phyloP scores from a whole-genome alignment of 306 rosid genomes.

The Dryas alaskensis region DNA sequence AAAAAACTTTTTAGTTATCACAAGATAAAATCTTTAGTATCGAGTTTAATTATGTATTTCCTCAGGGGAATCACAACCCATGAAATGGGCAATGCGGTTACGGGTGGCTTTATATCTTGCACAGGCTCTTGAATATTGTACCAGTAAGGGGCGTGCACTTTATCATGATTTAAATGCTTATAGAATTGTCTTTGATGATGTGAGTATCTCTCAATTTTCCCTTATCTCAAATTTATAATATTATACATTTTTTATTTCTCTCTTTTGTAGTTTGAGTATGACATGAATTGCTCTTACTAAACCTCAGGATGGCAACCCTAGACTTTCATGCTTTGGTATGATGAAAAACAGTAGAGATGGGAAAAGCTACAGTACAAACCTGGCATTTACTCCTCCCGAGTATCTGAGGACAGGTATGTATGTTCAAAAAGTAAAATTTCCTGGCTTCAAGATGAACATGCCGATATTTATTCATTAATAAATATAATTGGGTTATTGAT shows the following conservation, averaged over 20 bases:
- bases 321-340: conserved; percentile 96
- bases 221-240: background rate
- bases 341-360: conserved; percentile 99
- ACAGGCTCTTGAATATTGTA: conserved; percentile 94
- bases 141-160: conserved; percentile 83
- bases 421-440: conserved; percentile 5
- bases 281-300: conserved; percentile 16
- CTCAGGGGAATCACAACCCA: conserved; percentile 91
- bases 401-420: conserved; percentile 78
- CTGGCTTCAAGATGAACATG: conserved; percentile 5
- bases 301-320: conserved; percentile 81
- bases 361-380: conserved; percentile 91
- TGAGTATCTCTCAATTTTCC: conserved; percentile 41
- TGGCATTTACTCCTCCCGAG: conserved; percentile 96
- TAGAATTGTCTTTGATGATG: conserved; percentile 87
- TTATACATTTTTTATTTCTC: background rate
- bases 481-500: background rate
- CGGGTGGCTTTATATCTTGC: conserved; percentile 92
- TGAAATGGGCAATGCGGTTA: conserved; percentile 94
- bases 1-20: background rate
- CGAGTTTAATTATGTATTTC: conserved; percentile 26
- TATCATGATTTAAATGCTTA: conserved; percentile 96
- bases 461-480: conserved; percentile 1
- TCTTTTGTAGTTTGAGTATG: conserved; percentile 8
- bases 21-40: background rate